Conservation (phyloP, 768 basidiomycete genomes). For the Macrolepiota dolichaula region DNA sequence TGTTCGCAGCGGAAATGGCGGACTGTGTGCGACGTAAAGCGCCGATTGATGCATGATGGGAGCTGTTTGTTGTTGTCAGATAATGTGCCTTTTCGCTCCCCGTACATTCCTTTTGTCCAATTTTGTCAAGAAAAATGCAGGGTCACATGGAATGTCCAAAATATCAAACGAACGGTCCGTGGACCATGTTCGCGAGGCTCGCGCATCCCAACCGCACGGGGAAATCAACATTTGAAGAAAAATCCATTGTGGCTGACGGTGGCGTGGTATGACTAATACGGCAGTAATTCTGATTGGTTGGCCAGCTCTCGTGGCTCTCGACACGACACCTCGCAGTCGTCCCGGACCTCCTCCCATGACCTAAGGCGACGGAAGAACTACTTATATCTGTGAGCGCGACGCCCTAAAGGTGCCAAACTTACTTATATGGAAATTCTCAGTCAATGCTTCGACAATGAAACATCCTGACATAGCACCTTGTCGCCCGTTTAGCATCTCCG, state of each 20-base stretch:
- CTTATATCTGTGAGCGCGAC: background rate
- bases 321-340: background rate
- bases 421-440: background rate
- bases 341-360: background rate
- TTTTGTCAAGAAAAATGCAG: background rate
- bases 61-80: background rate
- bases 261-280: background rate
- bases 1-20: background rate
- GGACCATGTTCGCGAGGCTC: background rate
- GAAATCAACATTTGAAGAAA: background rate
- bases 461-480: background rate
- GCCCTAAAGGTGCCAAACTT: no score
- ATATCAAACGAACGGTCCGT: background rate
- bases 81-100: background rate
- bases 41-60: background rate
- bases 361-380: background rate
- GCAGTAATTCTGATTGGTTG: background rate
- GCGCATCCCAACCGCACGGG: background rate
- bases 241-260: background rate
- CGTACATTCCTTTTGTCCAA: background rate
- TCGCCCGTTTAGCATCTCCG: background rate
- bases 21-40: background rate
- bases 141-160: background rate
- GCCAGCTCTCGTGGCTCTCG: background rate
- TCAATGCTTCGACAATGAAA: background rate